A percentile compares a stretch with the other conserved stretches of the same genome.
Evolutionary conservation across 768 basidiomycete genomes (phyloP).

Genomic region (Hericium alpestre): DNA sequence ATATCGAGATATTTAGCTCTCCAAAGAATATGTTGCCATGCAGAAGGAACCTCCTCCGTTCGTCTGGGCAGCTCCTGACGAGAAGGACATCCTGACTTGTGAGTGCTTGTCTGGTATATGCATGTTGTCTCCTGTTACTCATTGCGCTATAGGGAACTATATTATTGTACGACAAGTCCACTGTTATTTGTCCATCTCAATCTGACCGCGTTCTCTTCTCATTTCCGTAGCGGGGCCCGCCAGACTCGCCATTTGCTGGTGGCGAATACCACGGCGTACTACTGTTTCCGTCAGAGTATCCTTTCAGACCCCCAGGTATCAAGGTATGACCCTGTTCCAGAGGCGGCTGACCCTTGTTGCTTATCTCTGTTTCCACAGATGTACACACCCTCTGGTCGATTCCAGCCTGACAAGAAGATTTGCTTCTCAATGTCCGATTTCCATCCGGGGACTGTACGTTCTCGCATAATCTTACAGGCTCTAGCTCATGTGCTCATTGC

Average conservation of each 20-base stretch:
- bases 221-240: conserved; percentile 68
- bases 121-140: conserved; percentile 1
- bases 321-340: conserved; percentile 43
- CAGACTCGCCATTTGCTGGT: conserved; percentile 81
- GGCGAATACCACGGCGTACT: conserved; percentile 94
- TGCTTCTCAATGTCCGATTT: conserved; percentile 98
- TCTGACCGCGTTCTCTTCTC: conserved; percentile 7
- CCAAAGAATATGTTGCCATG: conserved; percentile 87
- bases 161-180: conserved; percentile 56
- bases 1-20: conserved; percentile 37
- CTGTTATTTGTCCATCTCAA: not conserved
- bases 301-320: conserved; percentile 94
- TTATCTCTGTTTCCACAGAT: conserved; percentile 39
- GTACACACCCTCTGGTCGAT: conserved; percentile 84
- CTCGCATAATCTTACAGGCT: not conserved
- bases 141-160: conserved; percentile 66
- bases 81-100: conserved; percentile 97
- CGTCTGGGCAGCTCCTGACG: conserved; percentile 90
- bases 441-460: conserved; percentile 67
- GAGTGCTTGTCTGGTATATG: conserved; percentile 23
- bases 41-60: conserved; percentile 91
- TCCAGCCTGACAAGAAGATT: conserved; percentile 88
- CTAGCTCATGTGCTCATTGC: not conserved
- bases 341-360: not conserved
- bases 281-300: conserved; percentile 88